A percentile compares a stretch with the other conserved stretches of the same genome.
Conservation (phyloP, 2,329 filamentous ascomycete species). For the Fusarium caatingaense region DNA sequence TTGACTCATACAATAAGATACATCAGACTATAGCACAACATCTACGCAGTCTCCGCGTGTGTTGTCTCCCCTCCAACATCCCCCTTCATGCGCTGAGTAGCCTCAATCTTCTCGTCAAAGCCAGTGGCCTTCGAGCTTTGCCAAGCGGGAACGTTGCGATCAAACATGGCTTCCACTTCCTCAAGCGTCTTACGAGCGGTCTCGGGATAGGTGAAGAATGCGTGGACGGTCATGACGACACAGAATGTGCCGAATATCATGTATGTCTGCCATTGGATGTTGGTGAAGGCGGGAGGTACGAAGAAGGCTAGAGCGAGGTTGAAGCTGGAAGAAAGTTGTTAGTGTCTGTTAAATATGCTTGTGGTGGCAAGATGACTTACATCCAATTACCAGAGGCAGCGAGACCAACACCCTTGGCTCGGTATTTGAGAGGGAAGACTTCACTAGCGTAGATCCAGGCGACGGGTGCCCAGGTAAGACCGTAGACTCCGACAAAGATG, state of each 20-base stretch:
- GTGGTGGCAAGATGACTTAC: constrained; percentile 38
- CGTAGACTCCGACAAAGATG: constrained; percentile 55
- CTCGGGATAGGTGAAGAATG: constrained; percentile 67
- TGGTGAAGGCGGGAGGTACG: constrained; percentile 52
- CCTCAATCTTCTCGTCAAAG: constrained; percentile 35
- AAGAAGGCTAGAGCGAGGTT: constrained; percentile 56
- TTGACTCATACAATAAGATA: neutral
- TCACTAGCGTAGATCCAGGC: constrained; percentile 71
- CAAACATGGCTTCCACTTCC: constrained; percentile 42
- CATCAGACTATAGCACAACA: neutral
- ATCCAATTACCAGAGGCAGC: constrained; percentile 60
- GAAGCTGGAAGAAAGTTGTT: constrained; percentile 41
- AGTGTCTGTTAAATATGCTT: neutral
- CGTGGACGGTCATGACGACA: constrained; percentile 56
- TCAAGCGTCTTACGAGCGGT: constrained; percentile 53
- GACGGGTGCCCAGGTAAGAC: constrained; percentile 60
- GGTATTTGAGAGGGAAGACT: constrained; percentile 59
- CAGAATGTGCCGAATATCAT: constrained; percentile 58
- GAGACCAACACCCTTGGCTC: constrained; percentile 65
- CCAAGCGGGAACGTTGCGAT: constrained; percentile 40
- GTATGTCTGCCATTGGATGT: constrained; percentile 63
- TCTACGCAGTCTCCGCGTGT: constrained; percentile 38
- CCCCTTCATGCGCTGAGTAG: constrained; percentile 36
- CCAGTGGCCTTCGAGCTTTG: constrained; percentile 25
- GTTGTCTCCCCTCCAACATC: constrained; percentile 24